A percentile compares a stretch with the other conserved stretches of the same genome.
These are phyloP conservation scores for Leccinum longicurvipes DNA, from an alignment of 768 basidiomycete genomes.

Conservation along the genomic window DNA sequence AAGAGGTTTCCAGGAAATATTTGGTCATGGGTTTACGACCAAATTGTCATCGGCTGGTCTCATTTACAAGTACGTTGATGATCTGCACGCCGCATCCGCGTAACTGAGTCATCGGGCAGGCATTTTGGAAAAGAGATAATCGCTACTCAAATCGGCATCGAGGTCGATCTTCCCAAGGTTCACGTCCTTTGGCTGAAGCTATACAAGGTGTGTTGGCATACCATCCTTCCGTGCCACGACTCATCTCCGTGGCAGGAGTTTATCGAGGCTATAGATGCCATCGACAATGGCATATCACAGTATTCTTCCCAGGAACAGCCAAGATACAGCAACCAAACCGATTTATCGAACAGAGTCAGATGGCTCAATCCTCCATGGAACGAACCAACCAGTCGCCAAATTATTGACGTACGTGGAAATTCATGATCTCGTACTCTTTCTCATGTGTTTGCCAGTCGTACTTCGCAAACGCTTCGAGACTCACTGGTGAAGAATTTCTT, in stretches of 20 bases:
- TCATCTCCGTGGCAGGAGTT: conserved; percentile 57
- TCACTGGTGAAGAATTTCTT: conserved; percentile 86
- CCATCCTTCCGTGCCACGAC: not conserved
- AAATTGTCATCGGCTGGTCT: conserved; percentile 93
- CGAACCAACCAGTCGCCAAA: conserved; percentile 59
- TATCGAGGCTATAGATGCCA: conserved; percentile 90
- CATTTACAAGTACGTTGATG: conserved; percentile 79
- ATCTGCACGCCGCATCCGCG: not conserved
- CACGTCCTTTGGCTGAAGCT: conserved; percentile 81
- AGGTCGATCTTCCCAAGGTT: conserved; percentile 59
- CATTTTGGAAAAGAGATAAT: conserved; percentile 91
- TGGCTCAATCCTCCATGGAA: conserved; percentile 93
- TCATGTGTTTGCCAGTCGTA: conserved; percentile 44
- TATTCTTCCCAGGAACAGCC: conserved; percentile 65
- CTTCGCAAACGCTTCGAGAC: conserved; percentile 74
- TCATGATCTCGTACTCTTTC: conserved; percentile 2
- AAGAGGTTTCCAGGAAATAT: conserved; percentile 85
- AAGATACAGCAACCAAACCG: conserved; percentile 74
- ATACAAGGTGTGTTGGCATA: conserved; percentile 57
- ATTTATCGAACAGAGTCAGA: conserved; percentile 80
- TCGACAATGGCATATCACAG: conserved; percentile 92
- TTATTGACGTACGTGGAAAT: conserved; percentile 61
- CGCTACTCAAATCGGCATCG: conserved; percentile 50
- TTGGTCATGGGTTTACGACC: conserved; percentile 82
- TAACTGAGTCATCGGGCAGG: conserved; percentile 36